Conservation (phyloP, 2,329 filamentous ascomycete species). For the Knoxdaviesia proteae region DNA sequence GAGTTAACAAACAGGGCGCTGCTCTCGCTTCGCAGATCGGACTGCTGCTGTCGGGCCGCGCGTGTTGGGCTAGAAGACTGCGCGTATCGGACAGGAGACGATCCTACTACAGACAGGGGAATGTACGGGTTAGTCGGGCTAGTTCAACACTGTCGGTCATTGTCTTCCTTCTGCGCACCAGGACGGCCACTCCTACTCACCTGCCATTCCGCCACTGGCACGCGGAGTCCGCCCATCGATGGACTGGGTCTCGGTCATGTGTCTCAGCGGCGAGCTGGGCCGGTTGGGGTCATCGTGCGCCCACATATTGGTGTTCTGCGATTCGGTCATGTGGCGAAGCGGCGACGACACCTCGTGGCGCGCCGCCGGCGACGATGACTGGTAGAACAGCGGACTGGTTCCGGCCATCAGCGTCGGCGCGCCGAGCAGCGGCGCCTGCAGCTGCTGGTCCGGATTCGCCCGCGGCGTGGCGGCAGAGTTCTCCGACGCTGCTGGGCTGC, state of each 20-base stretch:
- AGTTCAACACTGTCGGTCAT: no score
- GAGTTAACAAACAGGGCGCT: constrained; percentile 59
- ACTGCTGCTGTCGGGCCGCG: constrained; percentile 35
- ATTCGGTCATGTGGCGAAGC: constrained; percentile 30
- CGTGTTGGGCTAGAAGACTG: constrained; percentile 74
- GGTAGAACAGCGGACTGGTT: constrained; percentile 63
- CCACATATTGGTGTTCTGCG: constrained; percentile 22
- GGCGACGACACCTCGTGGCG: constrained; percentile 2
- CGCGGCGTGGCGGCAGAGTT: no score
- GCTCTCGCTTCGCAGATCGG: constrained; percentile 61
- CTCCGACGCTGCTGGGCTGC: no score
- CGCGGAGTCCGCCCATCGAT: constrained; percentile 41
- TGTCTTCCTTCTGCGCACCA: no score
- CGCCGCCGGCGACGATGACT: constrained; percentile 23
- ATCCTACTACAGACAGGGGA: constrained; percentile 33
- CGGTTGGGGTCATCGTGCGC: constrained; percentile 4
- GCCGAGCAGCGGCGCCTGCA: no score
- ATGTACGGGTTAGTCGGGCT: no score
- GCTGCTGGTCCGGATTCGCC: no score
- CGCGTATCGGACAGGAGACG: constrained; percentile 79
- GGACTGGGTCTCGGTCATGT: constrained; percentile 36
- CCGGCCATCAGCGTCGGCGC: no score
- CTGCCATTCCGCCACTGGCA: constrained; percentile 39
- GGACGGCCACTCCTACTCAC: constrained; percentile 20
- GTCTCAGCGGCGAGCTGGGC: constrained; percentile 39